A percentile compares a stretch with the other conserved stretches of the same genome.
Evolutionary conservation across 371 early-diverging fungal genomes (phyloP).

Genomic region (Pancytospora philotis): DNA sequence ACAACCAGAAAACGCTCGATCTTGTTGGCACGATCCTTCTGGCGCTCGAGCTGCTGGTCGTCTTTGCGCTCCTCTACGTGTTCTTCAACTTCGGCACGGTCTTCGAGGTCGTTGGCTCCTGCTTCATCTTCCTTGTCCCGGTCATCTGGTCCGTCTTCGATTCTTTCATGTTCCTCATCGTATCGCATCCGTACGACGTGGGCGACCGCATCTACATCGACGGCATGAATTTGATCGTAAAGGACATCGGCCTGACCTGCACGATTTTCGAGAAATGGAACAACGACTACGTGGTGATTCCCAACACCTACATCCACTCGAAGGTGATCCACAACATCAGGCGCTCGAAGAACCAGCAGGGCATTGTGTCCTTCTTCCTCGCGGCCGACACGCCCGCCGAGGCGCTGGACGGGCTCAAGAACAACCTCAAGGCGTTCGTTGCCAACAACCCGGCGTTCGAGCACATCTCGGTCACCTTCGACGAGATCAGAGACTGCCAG

Average conservation of each 20-base stretch:
- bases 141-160: slow-evolving; percentile 32
- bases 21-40: slow-evolving; percentile 33
- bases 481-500: slow-evolving; percentile 37
- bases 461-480: slow-evolving; percentile 11
- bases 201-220: slow-evolving; percentile 59
- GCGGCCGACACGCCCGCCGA: slow-evolving; percentile 11
- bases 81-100: slow-evolving; percentile 34
- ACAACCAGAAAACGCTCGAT: slow-evolving; percentile 38
- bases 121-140: slow-evolving; percentile 44
- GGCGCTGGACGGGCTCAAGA: slow-evolving; percentile 20
- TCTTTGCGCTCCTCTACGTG: slow-evolving; percentile 28
- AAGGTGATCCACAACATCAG: slow-evolving; percentile 52
- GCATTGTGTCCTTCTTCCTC: slow-evolving; percentile 44
- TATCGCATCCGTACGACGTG: slow-evolving; percentile 59
- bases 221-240: slow-evolving; percentile 57
- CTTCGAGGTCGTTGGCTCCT: slow-evolving; percentile 36
- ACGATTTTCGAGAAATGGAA: slow-evolving; percentile 57
- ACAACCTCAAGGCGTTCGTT: slow-evolving; percentile 36
- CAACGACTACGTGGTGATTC: slow-evolving; percentile 50
- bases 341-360: slow-evolving; percentile 50
- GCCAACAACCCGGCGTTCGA: slow-evolving; percentile 36
- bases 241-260: slow-evolving; percentile 52
- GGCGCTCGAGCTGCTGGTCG: slow-evolving; percentile 33
- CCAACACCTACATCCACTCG: slow-evolving; percentile 49
- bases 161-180: slow-evolving; percentile 59